Evolutionary conservation across 495 filamentous ascomycete genomes (phyloP).

Genomic region (Penicillium daleae): DNA sequence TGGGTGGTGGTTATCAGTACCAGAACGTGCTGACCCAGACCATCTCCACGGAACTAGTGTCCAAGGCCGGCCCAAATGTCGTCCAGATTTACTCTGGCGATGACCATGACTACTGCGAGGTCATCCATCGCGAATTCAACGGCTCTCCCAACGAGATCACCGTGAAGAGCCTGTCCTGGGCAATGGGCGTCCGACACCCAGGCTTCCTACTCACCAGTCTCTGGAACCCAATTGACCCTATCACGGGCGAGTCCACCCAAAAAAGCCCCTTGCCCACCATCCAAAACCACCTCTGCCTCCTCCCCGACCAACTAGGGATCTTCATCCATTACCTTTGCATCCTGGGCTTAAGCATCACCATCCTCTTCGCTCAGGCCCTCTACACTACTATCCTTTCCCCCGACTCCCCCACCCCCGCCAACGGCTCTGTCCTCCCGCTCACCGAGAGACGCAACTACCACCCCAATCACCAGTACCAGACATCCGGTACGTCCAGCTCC

Average conservation of each 20-base stretch:
- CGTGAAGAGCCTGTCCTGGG: conserved; percentile 91
- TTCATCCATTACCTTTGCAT: conserved; percentile 76
- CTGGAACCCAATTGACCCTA: conserved; percentile 81
- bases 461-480: conserved; percentile 30
- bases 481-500: conserved; percentile 46
- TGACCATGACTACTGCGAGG: conserved; percentile 97
- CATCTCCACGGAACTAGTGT: conserved; percentile 72
- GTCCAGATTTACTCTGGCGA: conserved; percentile 88
- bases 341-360: conserved; percentile 58
- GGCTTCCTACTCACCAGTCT: conserved; percentile 88
- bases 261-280: conserved; percentile 57
- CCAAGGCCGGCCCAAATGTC: conserved; percentile 71
- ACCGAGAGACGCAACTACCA: conserved; percentile 33
- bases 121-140: conserved; percentile 71
- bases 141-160: conserved; percentile 83
- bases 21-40: conserved; percentile 84
- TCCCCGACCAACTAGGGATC: conserved; percentile 84
- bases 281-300: conserved; percentile 86
- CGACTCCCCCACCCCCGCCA: conserved; percentile 12
- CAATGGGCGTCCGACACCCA: conserved; percentile 92
- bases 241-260: conserved; percentile 58
- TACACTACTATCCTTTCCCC: conserved; percentile 43
- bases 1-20: conserved; percentile 87
- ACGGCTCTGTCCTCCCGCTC: conserved; percentile 42
- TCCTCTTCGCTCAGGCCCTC: conserved; percentile 65